A percentile compares a stretch with the other conserved stretches of the same genome.
Evolutionary conservation across 2,329 filamentous ascomycete genomes (phyloP).

Genomic region (Blumeriella jaapii): DNA sequence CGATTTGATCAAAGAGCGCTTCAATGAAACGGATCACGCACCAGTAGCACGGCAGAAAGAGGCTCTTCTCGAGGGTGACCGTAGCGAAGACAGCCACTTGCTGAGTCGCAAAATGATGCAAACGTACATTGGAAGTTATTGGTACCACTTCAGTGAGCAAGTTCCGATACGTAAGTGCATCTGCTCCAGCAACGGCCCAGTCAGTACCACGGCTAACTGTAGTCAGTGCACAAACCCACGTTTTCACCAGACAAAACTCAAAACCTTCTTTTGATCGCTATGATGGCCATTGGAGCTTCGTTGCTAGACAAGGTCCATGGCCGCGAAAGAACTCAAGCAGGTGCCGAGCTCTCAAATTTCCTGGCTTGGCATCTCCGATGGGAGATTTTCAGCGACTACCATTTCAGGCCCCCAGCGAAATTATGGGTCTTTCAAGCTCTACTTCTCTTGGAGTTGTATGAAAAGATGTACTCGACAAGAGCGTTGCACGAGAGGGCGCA

Average conservation of each 20-base stretch:
- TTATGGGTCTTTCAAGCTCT: conserved; percentile 93
- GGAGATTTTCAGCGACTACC: conserved; percentile 83
- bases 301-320: conserved; percentile 78
- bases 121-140: conserved; percentile 85
- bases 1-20: conserved; percentile 68
- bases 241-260: conserved; percentile 83
- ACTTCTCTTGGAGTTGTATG: conserved; percentile 80
- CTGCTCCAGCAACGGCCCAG: neutral
- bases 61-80: conserved; percentile 66
- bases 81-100: conserved; percentile 50
- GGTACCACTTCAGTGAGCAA: conserved; percentile 89
- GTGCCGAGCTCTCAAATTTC: conserved; percentile 80
- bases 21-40: conserved; percentile 68
- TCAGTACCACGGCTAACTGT: conserved; percentile 10
- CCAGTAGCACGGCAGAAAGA: conserved; percentile 66
- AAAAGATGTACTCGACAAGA: conserved; percentile 95
- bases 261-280: conserved; percentile 70
- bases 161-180: conserved; percentile 55
- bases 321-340: conserved; percentile 58
- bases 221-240: conserved; percentile 69
- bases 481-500: conserved; percentile 88
- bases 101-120: conserved; percentile 93
- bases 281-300: conserved; percentile 87
- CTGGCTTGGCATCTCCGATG: conserved; percentile 87
- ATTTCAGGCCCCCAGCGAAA: conserved; percentile 85